Evolutionary conservation across 768 basidiomycete species (phyloP), one percentile per base, ranked within the genome.

Genomic region (Amanita muscaria): DNA sequence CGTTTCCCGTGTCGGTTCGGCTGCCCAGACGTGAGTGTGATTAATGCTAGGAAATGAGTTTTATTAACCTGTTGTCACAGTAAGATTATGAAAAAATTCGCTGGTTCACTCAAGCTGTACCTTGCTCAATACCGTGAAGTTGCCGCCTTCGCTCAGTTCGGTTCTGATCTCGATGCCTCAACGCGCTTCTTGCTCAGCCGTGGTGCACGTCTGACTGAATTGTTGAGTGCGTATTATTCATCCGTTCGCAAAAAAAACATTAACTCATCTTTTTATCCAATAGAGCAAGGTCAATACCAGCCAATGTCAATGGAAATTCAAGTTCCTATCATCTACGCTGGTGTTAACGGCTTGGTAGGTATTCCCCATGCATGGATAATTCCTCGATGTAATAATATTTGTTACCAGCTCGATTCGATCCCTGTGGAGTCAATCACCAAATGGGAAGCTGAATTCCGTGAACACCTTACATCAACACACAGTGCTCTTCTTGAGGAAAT

Each of bases 51-150:
- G 23, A 22, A 24, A 48, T 47, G 34, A 27, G 43, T 19, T 32
- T 39, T 34, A 34, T 36, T n/a, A 42, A 27, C 31, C 5, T 32
- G 16, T 37, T 23, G 35, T 42, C 32, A 43, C 53, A 88, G 83
- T 56, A 91, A 93, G 72, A 91, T 98, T 72, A 98, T 99, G 96
- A 99, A 97, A 87, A 93, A 97, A 75, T 98, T 98, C 58, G 96
- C 96, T 58, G 96, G 96, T 77, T 98, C 96, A 44, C 82, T 98
- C 57, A 97, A 98, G 74, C 81, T 99, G 37, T 99, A 99, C 81
- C 89, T 99, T 54, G 96, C 96, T 23, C 96, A 99, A 67, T 99
- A 98, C 76, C 93, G 96, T 85, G 96, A 99, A 78, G 96, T 99
- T 55, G 96, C 96, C 54, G 92, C 92, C 54, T 96, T 94, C 62